Conservation (phyloP, 495 filamentous ascomycete genomes). For the Apiosordaria backusii region DNA sequence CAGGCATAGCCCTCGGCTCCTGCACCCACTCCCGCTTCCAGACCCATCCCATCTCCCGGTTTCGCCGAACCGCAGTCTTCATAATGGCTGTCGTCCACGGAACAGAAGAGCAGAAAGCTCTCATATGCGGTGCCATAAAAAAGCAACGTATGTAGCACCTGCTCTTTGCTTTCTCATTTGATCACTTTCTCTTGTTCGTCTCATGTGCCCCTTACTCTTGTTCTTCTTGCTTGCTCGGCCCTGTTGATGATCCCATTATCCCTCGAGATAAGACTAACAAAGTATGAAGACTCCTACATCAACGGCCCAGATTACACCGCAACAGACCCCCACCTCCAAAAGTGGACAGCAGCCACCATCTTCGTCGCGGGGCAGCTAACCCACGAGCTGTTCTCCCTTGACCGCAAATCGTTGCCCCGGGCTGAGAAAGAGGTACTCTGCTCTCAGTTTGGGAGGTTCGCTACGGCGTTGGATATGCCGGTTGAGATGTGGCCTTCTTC, state of each 20-base stretch:
- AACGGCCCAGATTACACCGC: constrained; percentile 20
- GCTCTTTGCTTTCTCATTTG: too few relatives aligned
- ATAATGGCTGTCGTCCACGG: constrained; percentile 11
- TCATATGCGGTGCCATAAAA: constrained; percentile 6
- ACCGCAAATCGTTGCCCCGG: neutral
- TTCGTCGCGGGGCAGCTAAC: constrained; percentile 8
- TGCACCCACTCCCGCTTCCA: constrained; percentile 18
- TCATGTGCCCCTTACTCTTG: too few relatives aligned
- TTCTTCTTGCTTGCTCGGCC: too few relatives aligned
- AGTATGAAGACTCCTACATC: constrained; percentile 3
- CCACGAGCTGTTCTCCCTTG: constrained; percentile 1
- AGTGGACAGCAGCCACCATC: constrained; percentile 27
- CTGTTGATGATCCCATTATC: too few relatives aligned
- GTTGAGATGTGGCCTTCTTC: constrained; percentile 10
- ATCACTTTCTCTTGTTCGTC: too few relatives aligned
- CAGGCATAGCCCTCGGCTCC: constrained; percentile 14
- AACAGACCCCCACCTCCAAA: constrained; percentile 23
- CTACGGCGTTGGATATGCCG: constrained; percentile 16
- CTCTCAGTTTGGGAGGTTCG: constrained; percentile 8
- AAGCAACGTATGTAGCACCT: too few relatives aligned
- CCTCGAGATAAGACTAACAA: neutral
- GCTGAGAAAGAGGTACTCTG: constrained; percentile 11
- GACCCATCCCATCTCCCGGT: constrained; percentile 15
- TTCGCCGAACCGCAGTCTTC: constrained; percentile 15
- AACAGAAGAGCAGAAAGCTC: neutral